Conservation (phyloP, 768 basidiomycete species). For the Trametes coccinea region DNA sequence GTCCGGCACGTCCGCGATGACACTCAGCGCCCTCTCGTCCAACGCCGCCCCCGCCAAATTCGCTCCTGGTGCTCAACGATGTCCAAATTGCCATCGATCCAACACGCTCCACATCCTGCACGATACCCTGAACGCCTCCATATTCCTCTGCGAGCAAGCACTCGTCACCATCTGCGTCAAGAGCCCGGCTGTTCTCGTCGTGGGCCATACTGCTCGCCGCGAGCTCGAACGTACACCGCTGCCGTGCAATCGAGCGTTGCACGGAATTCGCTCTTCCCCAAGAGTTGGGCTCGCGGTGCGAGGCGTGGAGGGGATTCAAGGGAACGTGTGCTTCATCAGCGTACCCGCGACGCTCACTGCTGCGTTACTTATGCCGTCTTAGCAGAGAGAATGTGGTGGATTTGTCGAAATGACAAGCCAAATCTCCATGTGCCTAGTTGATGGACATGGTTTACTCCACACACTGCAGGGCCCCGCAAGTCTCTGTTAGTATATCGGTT, state of each 20-base stretch:
- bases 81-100: slow-evolving; percentile 14
- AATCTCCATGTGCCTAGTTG: no score
- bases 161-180: slow-evolving; percentile 1
- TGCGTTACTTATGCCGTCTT: no score
- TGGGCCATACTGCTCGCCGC: slow-evolving; percentile 22
- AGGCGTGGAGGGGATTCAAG: no score
- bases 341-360: no score
- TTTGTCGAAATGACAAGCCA: no score
- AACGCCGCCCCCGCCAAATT: background rate
- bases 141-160: slow-evolving; percentile 10
- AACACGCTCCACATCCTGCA: slow-evolving; percentile 27
- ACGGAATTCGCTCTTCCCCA: no score
- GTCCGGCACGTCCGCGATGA: slow-evolving; percentile 25
- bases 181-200: slow-evolving; percentile 17
- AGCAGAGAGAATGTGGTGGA: no score
- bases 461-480: no score
- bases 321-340: no score
- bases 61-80: background rate
- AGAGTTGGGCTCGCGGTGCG: no score
- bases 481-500: no score
- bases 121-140: slow-evolving; percentile 12
- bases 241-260: slow-evolving; percentile 30
- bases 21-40: slow-evolving; percentile 14
- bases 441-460: no score
- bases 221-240: slow-evolving; percentile 30